These are phyloP conservation scores for Maudiozyma turicensis DNA, from an alignment of 805 yeast species.

Conservation along the genomic window DNA sequence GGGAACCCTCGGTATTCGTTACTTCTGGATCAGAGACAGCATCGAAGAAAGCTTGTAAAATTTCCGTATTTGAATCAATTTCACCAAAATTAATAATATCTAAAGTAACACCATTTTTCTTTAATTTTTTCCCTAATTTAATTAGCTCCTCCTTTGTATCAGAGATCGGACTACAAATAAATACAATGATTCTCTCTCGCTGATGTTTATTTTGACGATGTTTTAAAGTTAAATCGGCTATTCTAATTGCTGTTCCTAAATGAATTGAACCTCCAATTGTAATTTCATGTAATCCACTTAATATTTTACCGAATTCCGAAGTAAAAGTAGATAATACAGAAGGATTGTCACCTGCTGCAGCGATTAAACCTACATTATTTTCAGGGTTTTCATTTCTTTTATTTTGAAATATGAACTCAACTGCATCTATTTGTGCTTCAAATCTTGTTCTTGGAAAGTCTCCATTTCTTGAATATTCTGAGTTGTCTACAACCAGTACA, in stretches of 20 bases:
- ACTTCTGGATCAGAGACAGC: constrained; percentile 53
- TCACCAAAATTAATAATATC: constrained; percentile 92
- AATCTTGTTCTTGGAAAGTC: constrained; percentile 83
- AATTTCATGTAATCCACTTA: constrained; percentile 75
- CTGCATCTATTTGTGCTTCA: constrained; percentile 87
- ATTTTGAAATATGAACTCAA: constrained; percentile 74
- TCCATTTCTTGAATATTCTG: constrained; percentile 93
- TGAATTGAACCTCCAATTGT: constrained; percentile 60
- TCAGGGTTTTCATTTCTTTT: constrained; percentile 89
- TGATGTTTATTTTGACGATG: constrained; percentile 94
- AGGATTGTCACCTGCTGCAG: constrained; percentile 75
- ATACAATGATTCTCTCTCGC: constrained; percentile 79
- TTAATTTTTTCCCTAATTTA: constrained; percentile 81
- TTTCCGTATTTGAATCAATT: constrained; percentile 62
- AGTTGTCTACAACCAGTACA: constrained; percentile 89
- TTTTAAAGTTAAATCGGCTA: constrained; percentile 86
- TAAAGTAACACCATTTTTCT: constrained; percentile 83
- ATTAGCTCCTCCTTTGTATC: constrained; percentile 64
- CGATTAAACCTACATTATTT: constrained; percentile 82
- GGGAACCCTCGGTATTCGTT: constrained; percentile 46
- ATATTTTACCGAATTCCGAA: constrained; percentile 73
- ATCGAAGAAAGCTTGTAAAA: constrained; percentile 69
- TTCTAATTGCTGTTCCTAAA: constrained; percentile 78
- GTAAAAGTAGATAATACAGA: constrained; percentile 85
- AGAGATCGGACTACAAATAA: constrained; percentile 76